Evolutionary conservation across 768 basidiomycete species (phyloP).

Genomic region (Collybia nuda): DNA sequence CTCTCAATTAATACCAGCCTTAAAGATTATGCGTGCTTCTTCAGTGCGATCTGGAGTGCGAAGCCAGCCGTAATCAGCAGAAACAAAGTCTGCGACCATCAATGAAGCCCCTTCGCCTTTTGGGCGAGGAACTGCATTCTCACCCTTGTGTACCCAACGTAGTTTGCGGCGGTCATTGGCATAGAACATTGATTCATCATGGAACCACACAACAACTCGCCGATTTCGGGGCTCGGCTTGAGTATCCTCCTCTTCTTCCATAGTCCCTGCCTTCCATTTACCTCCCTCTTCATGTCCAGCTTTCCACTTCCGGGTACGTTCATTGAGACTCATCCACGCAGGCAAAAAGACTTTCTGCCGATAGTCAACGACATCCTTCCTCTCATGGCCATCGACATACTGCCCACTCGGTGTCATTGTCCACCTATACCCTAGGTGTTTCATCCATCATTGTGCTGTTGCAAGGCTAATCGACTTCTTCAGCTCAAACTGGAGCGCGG

Average conservation of each 20-base stretch:
- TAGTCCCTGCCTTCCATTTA: background rate
- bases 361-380: slow-evolving; percentile 26
- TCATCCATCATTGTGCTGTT: slow-evolving; percentile 22
- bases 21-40: too few species aligned
- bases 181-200: slow-evolving; percentile 32
- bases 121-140: slow-evolving; percentile 3
- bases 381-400: slow-evolving; percentile 13
- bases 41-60: slow-evolving; percentile 19
- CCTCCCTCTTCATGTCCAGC: background rate
- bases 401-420: slow-evolving; percentile 12
- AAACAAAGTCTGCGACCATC: slow-evolving; percentile 35
- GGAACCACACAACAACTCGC: slow-evolving; percentile 14
- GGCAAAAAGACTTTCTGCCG: slow-evolving; percentile 20
- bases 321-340: too few species aligned
- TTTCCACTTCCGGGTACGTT: too few species aligned
- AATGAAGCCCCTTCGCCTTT: slow-evolving; percentile 29
- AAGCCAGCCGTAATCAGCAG: slow-evolving; percentile 27
- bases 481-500: slow-evolving; percentile 5
- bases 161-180: slow-evolving; percentile 21
- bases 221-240: background rate
- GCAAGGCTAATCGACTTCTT: slow-evolving; percentile 11
- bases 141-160: slow-evolving; percentile 18
- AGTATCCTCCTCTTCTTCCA: background rate
- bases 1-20: too few species aligned
- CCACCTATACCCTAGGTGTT: slow-evolving; percentile 17